Evolutionary conservation across 352 stramenopile species (phyloP).

Genomic region (Blastocystis sp.): DNA sequence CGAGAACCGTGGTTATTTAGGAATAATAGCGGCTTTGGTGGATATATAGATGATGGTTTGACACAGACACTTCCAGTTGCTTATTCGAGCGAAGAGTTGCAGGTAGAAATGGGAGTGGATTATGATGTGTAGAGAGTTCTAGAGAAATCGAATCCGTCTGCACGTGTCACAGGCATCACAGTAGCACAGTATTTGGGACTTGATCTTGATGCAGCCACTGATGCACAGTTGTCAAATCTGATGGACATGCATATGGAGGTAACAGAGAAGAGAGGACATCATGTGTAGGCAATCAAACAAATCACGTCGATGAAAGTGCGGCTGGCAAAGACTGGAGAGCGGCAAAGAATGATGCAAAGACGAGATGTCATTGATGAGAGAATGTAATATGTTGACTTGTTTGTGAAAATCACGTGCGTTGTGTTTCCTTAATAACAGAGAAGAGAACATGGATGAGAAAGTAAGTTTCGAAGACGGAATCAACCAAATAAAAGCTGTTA

Average conservation of each 20-base stretch:
- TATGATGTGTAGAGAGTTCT: conserved; percentile 22
- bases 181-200: conserved; percentile 51
- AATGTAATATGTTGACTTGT: background rate
- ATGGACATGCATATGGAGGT: conserved; percentile 62
- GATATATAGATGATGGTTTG: background rate
- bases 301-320: conserved; percentile 45
- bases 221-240: conserved; percentile 40
- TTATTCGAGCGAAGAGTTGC: conserved; percentile 39
- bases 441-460: background rate
- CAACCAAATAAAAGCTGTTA: background rate
- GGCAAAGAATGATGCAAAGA: background rate
- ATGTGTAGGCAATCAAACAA: conserved; percentile 48
- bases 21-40: background rate
- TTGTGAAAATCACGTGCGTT: background rate
- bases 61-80: background rate
- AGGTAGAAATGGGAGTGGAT: background rate
- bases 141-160: conserved; percentile 46
- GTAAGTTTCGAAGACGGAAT: background rate
- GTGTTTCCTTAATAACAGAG: background rate
- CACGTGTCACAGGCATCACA: background rate
- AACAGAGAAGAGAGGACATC: background rate
- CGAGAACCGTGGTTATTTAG: background rate
- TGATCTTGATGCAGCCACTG: conserved; percentile 23
- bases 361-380: background rate
- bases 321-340: conserved; percentile 13